A percentile compares a stretch with the other conserved stretches of the same genome.
These are phyloP conservation scores for Leishmania gerbilli DNA, from an alignment of 208 protist species.

Conservation along the genomic window DNA sequence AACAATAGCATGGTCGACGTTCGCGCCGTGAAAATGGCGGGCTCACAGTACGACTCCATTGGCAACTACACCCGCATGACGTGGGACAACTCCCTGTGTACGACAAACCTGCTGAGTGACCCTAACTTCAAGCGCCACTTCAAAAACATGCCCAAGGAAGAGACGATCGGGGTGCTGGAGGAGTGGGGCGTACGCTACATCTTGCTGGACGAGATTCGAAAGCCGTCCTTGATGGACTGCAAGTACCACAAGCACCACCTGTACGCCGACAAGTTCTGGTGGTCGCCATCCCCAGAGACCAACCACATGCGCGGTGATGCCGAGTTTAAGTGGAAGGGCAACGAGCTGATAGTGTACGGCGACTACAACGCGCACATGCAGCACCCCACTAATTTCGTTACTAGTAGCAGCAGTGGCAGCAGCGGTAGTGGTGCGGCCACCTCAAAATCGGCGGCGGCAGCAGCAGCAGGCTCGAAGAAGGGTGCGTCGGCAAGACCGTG, in stretches of 20 bases:
- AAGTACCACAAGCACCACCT: constrained; percentile 78
- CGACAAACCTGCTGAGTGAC: constrained; percentile 67
- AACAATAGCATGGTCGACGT: constrained; percentile 57
- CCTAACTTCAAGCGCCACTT: constrained; percentile 42
- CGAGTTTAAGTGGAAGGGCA: constrained; percentile 85
- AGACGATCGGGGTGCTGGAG: constrained; percentile 73
- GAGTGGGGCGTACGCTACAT: constrained; percentile 85
- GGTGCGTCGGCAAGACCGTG: constrained; percentile 14
- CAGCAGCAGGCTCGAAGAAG: neutral
- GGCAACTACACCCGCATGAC: constrained; percentile 67
- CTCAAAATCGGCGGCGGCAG: neutral
- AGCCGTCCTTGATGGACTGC: constrained; percentile 70
- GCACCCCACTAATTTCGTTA: constrained; percentile 36
- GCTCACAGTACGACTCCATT: constrained; percentile 61
- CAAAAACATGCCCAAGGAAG: constrained; percentile 52
- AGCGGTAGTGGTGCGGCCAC: neutral
- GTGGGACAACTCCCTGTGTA: constrained; percentile 60
- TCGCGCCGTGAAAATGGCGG: constrained; percentile 56
- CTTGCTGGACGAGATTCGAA: constrained; percentile 79
- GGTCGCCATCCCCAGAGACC: constrained; percentile 69
- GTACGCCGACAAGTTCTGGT: constrained; percentile 86
- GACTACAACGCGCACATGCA: constrained; percentile 64
- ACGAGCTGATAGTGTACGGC: constrained; percentile 75
- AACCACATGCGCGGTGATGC: constrained; percentile 76
- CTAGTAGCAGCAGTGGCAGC: neutral